Percentiles rank a stretch among this genome's conserved stretches.
These are phyloP conservation scores for Diplocarpon rosae DNA, from an alignment of 2,329 filamentous ascomycete genomes.

Conservation along the genomic window DNA sequence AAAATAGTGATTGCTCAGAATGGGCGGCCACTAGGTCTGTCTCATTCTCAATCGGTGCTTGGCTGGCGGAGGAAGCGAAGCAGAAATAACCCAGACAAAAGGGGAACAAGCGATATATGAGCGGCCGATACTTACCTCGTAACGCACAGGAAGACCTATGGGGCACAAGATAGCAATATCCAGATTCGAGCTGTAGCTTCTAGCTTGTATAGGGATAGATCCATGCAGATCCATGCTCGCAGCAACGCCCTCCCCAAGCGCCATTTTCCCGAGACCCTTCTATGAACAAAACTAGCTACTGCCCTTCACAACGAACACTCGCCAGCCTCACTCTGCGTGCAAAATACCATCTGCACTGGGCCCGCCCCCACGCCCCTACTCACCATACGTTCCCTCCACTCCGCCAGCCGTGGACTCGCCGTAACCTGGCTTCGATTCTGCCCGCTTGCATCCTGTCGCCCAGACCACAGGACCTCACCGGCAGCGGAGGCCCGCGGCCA, in stretches of 20 bases:
- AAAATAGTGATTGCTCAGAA: too few relatives aligned
- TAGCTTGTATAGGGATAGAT: neutral
- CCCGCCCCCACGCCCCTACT: constrained; percentile 52
- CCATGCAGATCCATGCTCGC: neutral
- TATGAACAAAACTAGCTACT: too few relatives aligned
- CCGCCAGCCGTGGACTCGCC: constrained; percentile 57
- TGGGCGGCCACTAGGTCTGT: too few relatives aligned
- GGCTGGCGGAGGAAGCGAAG: too few relatives aligned
- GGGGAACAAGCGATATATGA: too few relatives aligned
- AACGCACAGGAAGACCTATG: too few relatives aligned
- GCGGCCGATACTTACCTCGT: too few relatives aligned
- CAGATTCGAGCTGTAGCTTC: neutral
- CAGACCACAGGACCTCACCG: constrained; percentile 73
- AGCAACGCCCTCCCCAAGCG: too few relatives aligned
- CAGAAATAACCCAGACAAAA: too few relatives aligned
- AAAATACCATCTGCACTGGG: constrained; percentile 63
- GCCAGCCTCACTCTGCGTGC: constrained; percentile 48
- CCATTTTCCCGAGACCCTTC: too few relatives aligned
- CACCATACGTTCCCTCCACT: constrained; percentile 68
- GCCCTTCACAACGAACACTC: constrained; percentile 29
- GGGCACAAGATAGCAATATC: too few relatives aligned
- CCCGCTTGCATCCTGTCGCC: constrained; percentile 52
- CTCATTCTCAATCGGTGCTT: too few relatives aligned
- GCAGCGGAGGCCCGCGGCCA: constrained; percentile 70
- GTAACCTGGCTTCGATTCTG: constrained; percentile 61